Evolutionary conservation across 2,329 filamentous ascomycete species (phyloP).

Genomic region (Drechslera avenae): DNA sequence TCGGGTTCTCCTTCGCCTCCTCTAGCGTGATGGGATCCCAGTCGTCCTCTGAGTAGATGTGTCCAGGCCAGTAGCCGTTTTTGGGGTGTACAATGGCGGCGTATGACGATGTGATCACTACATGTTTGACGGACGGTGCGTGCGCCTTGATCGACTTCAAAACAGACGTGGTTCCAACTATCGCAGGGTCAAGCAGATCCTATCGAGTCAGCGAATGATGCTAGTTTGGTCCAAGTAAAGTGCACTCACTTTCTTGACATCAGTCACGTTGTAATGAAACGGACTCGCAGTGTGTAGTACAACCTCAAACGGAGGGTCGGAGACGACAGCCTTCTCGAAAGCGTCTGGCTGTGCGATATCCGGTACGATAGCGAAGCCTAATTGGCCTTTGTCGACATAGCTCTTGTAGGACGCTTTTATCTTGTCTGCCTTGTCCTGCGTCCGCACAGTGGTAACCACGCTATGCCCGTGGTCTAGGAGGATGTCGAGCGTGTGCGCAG

Average conservation of each 20-base stretch:
- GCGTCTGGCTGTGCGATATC: slow-evolving; percentile 73
- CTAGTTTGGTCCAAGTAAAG: accelerated
- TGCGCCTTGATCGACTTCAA: slow-evolving; percentile 60
- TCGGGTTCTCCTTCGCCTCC: slow-evolving; percentile 52
- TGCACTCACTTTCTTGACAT: slow-evolving; percentile 64
- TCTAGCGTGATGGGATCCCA: slow-evolving; percentile 64
- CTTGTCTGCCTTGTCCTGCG: slow-evolving; percentile 64
- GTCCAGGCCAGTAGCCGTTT: slow-evolving; percentile 57
- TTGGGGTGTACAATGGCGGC: slow-evolving; percentile 65
- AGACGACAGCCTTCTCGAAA: slow-evolving; percentile 66
- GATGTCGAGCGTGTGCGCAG: slow-evolving; percentile 66
- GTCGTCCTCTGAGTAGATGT: slow-evolving; percentile 60
- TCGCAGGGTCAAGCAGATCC: slow-evolving; percentile 63
- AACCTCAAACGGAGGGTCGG: slow-evolving; percentile 69
- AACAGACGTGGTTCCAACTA: slow-evolving; percentile 68
- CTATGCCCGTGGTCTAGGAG: slow-evolving; percentile 63
- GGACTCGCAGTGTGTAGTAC: slow-evolving; percentile 62
- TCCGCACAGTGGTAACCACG: slow-evolving; percentile 67
- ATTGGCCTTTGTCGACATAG: slow-evolving; percentile 58
- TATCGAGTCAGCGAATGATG: slow-evolving; percentile 14
- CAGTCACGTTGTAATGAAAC: slow-evolving; percentile 74
- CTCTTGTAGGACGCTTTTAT: slow-evolving; percentile 61
- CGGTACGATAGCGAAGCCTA: slow-evolving; percentile 70
- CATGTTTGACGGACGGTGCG: slow-evolving; percentile 68
- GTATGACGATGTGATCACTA: slow-evolving; percentile 73